These are phyloP conservation scores for Sonneratia alba DNA, from an alignment of 345 rosid genomes.

Conservation along the genomic window DNA sequence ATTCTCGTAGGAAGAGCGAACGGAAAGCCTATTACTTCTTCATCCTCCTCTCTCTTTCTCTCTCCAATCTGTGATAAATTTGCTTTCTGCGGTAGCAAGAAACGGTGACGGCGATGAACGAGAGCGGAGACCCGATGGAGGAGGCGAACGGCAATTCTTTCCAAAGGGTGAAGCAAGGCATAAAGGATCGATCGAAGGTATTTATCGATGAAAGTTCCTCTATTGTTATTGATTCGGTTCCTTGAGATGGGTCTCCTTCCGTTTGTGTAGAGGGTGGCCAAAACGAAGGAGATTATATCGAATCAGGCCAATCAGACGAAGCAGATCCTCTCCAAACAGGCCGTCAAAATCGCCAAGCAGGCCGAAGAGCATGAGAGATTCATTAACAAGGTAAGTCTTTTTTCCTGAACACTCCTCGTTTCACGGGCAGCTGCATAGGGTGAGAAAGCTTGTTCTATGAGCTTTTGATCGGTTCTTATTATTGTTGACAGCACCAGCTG, in stretches of 20 bases:
- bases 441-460: not conserved
- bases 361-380: conserved; percentile 88
- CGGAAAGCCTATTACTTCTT: not conserved
- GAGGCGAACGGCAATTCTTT: conserved; percentile 27
- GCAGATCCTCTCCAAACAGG: conserved; percentile 77
- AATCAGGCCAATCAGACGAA: conserved; percentile 72
- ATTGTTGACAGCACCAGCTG: not conserved
- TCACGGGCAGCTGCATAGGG: no score
- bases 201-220: not conserved
- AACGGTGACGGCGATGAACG: conserved; percentile 25
- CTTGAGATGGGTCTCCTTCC: conserved; percentile 12
- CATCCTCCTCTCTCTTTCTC: no score
- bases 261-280: conserved; percentile 47
- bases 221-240: not conserved
- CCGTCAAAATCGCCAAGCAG: conserved; percentile 84
- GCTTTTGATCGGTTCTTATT: not conserved
- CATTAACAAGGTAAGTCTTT: conserved; percentile 55
- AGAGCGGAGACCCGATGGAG: conserved; percentile 34
- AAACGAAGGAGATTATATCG: conserved; percentile 70
- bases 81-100: not conserved
- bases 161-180: conserved; percentile 26
- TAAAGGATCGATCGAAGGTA: conserved; percentile 48
- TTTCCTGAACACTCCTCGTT: not conserved
- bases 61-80: not conserved
- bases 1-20: not conserved